Percentiles rank a stretch among this genome's conserved stretches.
phyloP scores from a whole-genome alignment of 164 flowering plant species.

The Magnolia kwangsiensis region DNA sequence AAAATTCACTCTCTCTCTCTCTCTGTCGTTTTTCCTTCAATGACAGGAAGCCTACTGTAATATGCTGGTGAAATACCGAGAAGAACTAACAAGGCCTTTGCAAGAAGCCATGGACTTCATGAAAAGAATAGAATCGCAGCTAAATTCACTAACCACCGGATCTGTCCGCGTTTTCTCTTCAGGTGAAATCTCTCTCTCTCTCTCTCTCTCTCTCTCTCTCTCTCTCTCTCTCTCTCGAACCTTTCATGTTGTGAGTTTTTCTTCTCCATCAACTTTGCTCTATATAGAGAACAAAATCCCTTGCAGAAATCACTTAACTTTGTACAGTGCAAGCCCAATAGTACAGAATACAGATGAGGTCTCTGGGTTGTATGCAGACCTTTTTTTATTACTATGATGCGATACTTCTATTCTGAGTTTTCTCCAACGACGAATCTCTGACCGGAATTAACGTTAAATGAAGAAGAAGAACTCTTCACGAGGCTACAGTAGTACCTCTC shows the following conservation, averaged over 20 bases:
- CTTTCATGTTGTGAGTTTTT: neutral
- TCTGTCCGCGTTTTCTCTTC: conserved; percentile 51
- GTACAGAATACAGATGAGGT: too few relatives aligned
- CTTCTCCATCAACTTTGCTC: neutral
- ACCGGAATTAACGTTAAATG: neutral
- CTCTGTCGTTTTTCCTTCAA: neutral
- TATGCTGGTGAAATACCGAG: conserved; percentile 87
- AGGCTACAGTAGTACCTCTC: neutral
- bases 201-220: conserved; percentile 1
- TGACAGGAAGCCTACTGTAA: conserved; percentile 86
- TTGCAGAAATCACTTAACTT: neutral
- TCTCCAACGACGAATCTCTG: neutral
- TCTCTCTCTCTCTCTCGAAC: neutral
- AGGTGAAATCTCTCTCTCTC: conserved; percentile 24
- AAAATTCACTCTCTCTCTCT: neutral
- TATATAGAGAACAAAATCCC: neutral
- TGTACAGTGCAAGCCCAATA: too few relatives aligned
- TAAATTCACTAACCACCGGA: conserved; percentile 49
- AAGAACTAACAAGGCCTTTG: conserved; percentile 81
- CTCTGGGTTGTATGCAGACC: too few relatives aligned
- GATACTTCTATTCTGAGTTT: neutral
- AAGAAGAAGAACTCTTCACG: neutral
- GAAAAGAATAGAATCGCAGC: conserved; percentile 80
- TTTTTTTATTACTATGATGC: neutral
- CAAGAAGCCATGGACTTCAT: conserved; percentile 99